Evolutionary conservation across 495 filamentous ascomycete genomes (phyloP), one percentile per base, ranked within the genome.

Genomic region (Penicillium coprophilum): DNA sequence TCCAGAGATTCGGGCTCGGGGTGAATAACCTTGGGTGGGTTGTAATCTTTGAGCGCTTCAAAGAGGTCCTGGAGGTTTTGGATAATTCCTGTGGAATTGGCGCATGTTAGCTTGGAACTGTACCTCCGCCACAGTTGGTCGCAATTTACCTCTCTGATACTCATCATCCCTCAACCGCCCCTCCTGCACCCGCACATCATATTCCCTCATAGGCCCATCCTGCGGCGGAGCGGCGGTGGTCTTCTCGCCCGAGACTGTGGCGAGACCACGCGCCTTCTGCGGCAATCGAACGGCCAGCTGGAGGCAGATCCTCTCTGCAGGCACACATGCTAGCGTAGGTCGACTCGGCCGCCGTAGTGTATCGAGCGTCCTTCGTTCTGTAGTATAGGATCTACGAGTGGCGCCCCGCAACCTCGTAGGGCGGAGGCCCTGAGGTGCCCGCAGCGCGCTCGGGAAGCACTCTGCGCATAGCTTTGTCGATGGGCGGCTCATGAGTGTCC

Each of bases 61-160:
- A 96, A 91, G 15, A 98, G 82, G 64, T 92, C 85, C 69, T 98
- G 92, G 4, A 98, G 80, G 62, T 80, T 85, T 60, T 93, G 85
- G 49, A 98, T 89, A 57, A 98, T 94, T 20, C 84, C 89, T 93
- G 56, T 45, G 39, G 40, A 45, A 24, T 31, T 1, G 27, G 21
- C 20, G 1, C 8, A 38, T 56, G 53, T 60, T 32, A 56, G 53
- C 47, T 40, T 27, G 12, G 27, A 28, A 12, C 17, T 46, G 1
- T 27, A 20, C 51, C 51, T 10, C n/a, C 23, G 8, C 13, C 24
- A 9, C 7, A 54, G 15, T 34, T 13, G 21, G 21, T 28, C 28
- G 21, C 31, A 13, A 59, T 79, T 62, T 71, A 91, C 90, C 89
- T 79, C 95, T 77, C 67, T 98, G 94, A 64, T 97, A 90, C 46